Conservation (phyloP, 106 monocot genomes). For the Posidonia australis region DNA sequence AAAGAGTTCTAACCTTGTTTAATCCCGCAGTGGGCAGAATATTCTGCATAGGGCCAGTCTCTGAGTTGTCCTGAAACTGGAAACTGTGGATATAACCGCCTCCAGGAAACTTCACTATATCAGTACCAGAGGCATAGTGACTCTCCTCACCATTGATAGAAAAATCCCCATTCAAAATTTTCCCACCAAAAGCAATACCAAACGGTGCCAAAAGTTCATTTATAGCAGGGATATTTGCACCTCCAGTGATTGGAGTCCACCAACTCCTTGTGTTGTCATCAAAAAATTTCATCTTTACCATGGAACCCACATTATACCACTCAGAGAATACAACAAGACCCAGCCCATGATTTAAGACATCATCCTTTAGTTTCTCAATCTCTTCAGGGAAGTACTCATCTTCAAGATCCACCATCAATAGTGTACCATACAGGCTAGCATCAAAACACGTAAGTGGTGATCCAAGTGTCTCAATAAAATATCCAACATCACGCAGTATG, state of each 20-base stretch:
- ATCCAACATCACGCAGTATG: slow-evolving; percentile 84
- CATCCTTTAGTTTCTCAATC: slow-evolving; percentile 81
- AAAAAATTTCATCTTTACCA: slow-evolving; percentile 98
- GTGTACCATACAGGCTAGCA: slow-evolving; percentile 74
- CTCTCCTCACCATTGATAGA: slow-evolving; percentile 85
- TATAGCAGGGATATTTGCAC: slow-evolving; percentile 93
- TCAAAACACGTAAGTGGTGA: slow-evolving; percentile 98
- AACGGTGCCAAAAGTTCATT: slow-evolving; percentile 87
- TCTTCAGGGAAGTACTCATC: slow-evolving; percentile 94
- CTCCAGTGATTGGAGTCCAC: slow-evolving; percentile 99
- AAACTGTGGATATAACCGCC: slow-evolving; percentile 91
- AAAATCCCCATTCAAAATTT: slow-evolving; percentile 86
- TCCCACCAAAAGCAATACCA: slow-evolving; percentile 91
- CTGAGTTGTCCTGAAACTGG: slow-evolving; percentile 84
- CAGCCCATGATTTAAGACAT: slow-evolving; percentile 59
- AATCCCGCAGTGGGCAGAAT: slow-evolving; percentile 31
- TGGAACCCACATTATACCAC: slow-evolving; percentile 93
- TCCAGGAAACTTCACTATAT: slow-evolving; percentile 81
- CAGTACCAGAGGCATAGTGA: slow-evolving; percentile 95
- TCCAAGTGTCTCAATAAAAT: slow-evolving; percentile 84
- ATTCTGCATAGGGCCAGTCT: slow-evolving; percentile 47
- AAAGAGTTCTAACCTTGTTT: slow-evolving; percentile 40
- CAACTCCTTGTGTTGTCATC: slow-evolving; percentile 98
- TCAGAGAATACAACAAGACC: slow-evolving; percentile 86
- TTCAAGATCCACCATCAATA: slow-evolving; percentile 96